Conservation (phyloP, 106 monocot species). For the Triglochin maritima region DNA sequence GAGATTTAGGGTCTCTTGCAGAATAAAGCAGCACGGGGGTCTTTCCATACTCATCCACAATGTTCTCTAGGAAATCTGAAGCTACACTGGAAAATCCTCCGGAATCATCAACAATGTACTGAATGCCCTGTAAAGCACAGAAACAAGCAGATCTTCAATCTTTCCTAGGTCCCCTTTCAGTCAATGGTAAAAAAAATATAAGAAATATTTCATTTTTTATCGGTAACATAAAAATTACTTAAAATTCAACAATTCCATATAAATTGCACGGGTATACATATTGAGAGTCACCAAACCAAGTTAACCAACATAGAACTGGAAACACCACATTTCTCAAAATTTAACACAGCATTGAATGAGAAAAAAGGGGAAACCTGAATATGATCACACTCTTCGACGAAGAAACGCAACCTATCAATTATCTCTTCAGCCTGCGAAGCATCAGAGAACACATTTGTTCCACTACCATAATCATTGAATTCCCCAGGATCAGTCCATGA, state of each 20-base stretch:
- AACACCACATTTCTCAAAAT: too few relatives aligned
- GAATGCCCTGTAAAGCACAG: conserved; percentile 91
- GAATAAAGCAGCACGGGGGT: conserved; percentile 73
- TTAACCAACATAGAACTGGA: too few relatives aligned
- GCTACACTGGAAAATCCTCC: conserved; percentile 84
- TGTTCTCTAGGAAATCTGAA: conserved; percentile 56
- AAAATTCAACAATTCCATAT: too few relatives aligned
- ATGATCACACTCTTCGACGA: conserved; percentile 91
- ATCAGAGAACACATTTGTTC: conserved; percentile 51
- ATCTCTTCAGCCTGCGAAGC: conserved; percentile 61
- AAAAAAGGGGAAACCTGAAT: conserved; percentile 53
- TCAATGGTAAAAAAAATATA: too few relatives aligned
- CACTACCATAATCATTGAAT: conserved; percentile 71
- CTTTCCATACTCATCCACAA: conserved; percentile 81
- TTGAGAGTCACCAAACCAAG: too few relatives aligned
- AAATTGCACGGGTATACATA: too few relatives aligned
- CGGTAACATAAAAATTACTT: too few relatives aligned
- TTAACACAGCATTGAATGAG: too few relatives aligned
- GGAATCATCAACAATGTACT: conserved; percentile 81
- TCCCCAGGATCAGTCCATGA: conserved; percentile 61
- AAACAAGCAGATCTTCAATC: too few relatives aligned
- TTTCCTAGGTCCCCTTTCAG: too few relatives aligned
- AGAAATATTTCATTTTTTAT: too few relatives aligned
- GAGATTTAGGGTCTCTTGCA: conserved; percentile 41
- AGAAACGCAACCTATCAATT: conserved; percentile 70